A percentile compares a stretch with the other conserved stretches of the same genome.
Conservation (phyloP, 345 rosid species). For the Hypericum androsaemum region DNA sequence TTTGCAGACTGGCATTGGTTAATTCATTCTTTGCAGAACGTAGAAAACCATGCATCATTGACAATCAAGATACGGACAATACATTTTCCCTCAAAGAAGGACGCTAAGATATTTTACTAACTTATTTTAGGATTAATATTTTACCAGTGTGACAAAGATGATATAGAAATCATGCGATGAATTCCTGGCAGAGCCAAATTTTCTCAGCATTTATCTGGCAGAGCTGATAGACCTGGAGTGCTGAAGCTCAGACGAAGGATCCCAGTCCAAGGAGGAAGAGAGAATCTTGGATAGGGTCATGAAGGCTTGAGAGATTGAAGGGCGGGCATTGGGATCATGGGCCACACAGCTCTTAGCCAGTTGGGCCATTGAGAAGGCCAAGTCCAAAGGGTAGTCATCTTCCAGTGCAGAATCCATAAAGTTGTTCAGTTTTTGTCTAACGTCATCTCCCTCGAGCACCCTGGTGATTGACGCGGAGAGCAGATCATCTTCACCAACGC, state of each 20-base stretch:
- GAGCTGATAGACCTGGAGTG: background rate
- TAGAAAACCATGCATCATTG: too few species aligned
- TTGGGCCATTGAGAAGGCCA: constrained; percentile 72
- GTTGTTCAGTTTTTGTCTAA: constrained; percentile 45
- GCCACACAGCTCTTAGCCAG: constrained; percentile 60
- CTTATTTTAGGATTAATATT: too few species aligned
- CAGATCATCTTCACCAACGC: constrained; percentile 29
- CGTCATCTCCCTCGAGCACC: constrained; percentile 68
- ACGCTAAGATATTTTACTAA: too few species aligned
- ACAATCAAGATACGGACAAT: too few species aligned
- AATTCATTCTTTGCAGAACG: too few species aligned
- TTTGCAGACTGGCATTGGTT: too few species aligned
- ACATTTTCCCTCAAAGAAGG: too few species aligned
- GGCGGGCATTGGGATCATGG: constrained; percentile 53
- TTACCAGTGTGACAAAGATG: too few species aligned
- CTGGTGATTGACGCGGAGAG: constrained; percentile 32
- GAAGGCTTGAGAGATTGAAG: constrained; percentile 40
- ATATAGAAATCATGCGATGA: too few species aligned
- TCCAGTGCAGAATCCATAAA: constrained; percentile 57
- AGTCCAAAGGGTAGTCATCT: constrained; percentile 61
- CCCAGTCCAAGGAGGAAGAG: constrained; percentile 75
- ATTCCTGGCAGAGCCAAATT: too few species aligned
- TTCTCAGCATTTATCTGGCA: background rate
- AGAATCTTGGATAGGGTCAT: constrained; percentile 54
- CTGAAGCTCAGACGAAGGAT: constrained; percentile 60